Evolutionary conservation across 2,329 filamentous ascomycete species (phyloP), one percentile per base, ranked within the genome.

Genomic region (Phoma sp.): DNA sequence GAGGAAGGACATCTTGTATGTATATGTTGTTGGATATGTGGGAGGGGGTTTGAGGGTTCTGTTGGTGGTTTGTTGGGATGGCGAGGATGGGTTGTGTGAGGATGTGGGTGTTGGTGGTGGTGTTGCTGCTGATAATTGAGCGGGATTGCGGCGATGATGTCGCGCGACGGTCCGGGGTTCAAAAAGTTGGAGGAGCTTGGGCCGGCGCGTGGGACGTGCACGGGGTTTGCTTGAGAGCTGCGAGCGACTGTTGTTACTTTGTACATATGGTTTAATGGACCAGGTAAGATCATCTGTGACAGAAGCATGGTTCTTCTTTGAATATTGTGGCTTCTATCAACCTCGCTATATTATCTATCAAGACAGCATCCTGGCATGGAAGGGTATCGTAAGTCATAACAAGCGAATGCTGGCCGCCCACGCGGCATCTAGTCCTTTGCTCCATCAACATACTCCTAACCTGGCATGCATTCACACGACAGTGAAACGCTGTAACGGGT

Each of bases 1-100:
- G 61, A 75, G 69, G 62, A 74, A 74, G 36, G 72, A 74, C 72
- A 75, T 75, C 27, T 44, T 68, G 55, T 43, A 6, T 43, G 6
- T 42, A 14, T 43, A 4, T 27, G 9, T 7, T 46, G 5, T 22
- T 24, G 25, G 2, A 18, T 22, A 18, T 35, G n/a, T 3, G 10
- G 29, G 35, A 39, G 4, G 13, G 9, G 27, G 18, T 4, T 18
- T n/a, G 4, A 3, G n/a, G 29, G 2, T 7, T 37, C 13, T 18
- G 7, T 10, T 2, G 6, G 23, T n/a, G n/a, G n/a, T 32, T 22
- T 23, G 14, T 25, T 18, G 18, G 3, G 41, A 35, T 53, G 32
- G 3, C 22, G 8, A 4, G 8, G 33, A 23, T 35, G 11, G 47
- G 38, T 47, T 22, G 42, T n/a, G 38, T 22, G 7, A 29, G 10